phyloP scores from a whole-genome alignment of 371 early-diverging fungal genomes.

The Coemansia sp. region DNA sequence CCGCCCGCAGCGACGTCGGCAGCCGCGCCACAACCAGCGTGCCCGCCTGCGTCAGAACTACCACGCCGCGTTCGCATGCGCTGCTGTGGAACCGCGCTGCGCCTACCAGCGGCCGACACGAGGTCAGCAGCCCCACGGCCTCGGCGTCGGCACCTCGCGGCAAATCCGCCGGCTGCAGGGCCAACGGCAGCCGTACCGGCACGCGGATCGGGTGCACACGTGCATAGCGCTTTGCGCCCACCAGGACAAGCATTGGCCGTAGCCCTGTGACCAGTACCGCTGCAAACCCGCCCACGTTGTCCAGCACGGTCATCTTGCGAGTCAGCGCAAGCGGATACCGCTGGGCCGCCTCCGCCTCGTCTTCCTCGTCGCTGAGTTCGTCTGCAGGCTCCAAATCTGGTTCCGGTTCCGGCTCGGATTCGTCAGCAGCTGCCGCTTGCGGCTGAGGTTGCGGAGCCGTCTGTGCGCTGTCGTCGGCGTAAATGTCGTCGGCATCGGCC shows the following conservation, averaged over 20 bases:
- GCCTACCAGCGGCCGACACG: slow-evolving; percentile 46
- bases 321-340: slow-evolving; percentile 10
- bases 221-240: slow-evolving; percentile 58
- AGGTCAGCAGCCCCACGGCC: slow-evolving; percentile 21
- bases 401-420: not conserved
- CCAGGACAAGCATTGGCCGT: slow-evolving; percentile 78
- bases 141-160: slow-evolving; percentile 16
- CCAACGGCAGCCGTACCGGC: slow-evolving; percentile 17
- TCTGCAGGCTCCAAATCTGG: not conserved
- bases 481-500: slow-evolving; percentile 1
- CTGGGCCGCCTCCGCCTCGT: slow-evolving; percentile 1
- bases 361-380: not conserved
- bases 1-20: slow-evolving; percentile 51
- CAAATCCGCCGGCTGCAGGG: slow-evolving; percentile 17
- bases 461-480: not conserved
- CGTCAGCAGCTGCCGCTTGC: not conserved
- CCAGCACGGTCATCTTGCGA: slow-evolving; percentile 59
- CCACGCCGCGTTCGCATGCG: slow-evolving; percentile 79
- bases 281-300: slow-evolving; percentile 71
- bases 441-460: not conserved
- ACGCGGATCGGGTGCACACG: slow-evolving; percentile 79
- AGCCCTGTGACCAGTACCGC: slow-evolving; percentile 88
- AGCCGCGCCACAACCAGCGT: slow-evolving; percentile 69
- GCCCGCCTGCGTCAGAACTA: slow-evolving; percentile 53
- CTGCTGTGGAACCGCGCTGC: slow-evolving; percentile 85